Base-by-base conservation (phyloP, 1,284 basidiomycete genomes). In the Papiliotrema flavescens region DNA sequence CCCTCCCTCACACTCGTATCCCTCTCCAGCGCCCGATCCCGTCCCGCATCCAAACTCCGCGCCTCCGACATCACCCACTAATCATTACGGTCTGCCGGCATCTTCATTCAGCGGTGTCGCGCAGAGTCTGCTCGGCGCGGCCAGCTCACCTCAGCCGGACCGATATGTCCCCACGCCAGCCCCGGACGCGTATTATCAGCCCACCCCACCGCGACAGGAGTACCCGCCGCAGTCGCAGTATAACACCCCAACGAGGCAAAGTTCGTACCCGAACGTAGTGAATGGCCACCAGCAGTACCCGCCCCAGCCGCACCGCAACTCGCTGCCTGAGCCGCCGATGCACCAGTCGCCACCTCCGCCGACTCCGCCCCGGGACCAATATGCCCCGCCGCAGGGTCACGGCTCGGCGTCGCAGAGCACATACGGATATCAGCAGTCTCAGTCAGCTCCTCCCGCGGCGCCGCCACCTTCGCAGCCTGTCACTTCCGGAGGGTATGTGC, bases 401-500 rank as follows among this genome's bases (percentile, higher is more conserved):
- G 20, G 20, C n/a, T 19, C 23, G 20, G 6, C 44, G 9, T 24
- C 15, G 23, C 44, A 20, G 13, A 26, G 15, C 28, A 17, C 17
- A 15, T 20, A 46, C 19, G 44, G 17, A 26, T 46, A 46, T 26
- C 14, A 44, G 23, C 26, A 15, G 22, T 28, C 36, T 28, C 11
- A 46, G 15, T 37, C 15, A 32, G 34, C 36, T 20, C 26, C 45
- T 14, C 15, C 41, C 2, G 19, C 49, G 22, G 40, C 49, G 22
- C 53, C 53, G 13, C 34, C n/a, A 11, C 46, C 53, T 20, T n/a
- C n/a, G n/a, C n/a, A n/a, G n/a, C 53, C 53, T 40, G 61, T 56
- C 14, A 55, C 41, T 22, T 49, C 61, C 1, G 59, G 63, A 22
- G 59, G 62, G 2, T 72, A 73, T 43, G 70, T 73, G 2, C 73